Base-by-base conservation (phyloP, 208 protist genomes). In the Trypanosoma cruzi region DNA sequence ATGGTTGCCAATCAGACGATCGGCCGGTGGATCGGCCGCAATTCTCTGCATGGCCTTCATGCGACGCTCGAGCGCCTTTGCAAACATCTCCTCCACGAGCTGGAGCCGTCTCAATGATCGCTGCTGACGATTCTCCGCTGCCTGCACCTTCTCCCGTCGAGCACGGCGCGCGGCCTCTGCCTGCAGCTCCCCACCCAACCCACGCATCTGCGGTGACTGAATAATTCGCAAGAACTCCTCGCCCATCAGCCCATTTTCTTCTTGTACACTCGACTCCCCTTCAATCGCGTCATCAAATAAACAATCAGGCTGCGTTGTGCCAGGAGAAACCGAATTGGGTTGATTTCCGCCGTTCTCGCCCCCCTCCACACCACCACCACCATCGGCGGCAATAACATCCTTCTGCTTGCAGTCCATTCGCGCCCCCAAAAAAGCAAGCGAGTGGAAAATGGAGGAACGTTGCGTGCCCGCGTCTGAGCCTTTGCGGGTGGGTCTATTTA, bases 1-100 rank as follows among this genome's bases (percentile, higher is more conserved):
- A 57, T 77, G 68, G 20, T 82, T 69, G 22, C 86, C 89, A 49
- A 97, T 80, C 13, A 97, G 69, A 4, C 89, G 87, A 67, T 97
- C 90, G 8, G 93, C 93, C 0, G 93, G 93, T 7, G 93, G 93
- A 71, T 97, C 93, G 2, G 70, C 73, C 5, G 86, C 84, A 62
- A 97, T 84, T 57, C 82, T 73, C 61, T 73, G 71, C 79, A 87
- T 88, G 22, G 90, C 90, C 18, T 68, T 73, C 73, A 85, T 58
- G 14, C 89, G 84, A 11, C 92, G 80, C 50, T 90, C 77, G 16
- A 89, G 40, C 0, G 88, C 81, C 28, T 82, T 75, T 14, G 70
- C 49, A 58, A 82, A 95, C 74, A 95, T 90, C 8, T 86, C 82
- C n/a, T 93, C 90, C 5, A 95, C 85, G 7, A 88, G 71, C 63